Evolutionary conservation across 1,139 yeast species (phyloP).

Genomic region (Suhomyces maxii): DNA sequence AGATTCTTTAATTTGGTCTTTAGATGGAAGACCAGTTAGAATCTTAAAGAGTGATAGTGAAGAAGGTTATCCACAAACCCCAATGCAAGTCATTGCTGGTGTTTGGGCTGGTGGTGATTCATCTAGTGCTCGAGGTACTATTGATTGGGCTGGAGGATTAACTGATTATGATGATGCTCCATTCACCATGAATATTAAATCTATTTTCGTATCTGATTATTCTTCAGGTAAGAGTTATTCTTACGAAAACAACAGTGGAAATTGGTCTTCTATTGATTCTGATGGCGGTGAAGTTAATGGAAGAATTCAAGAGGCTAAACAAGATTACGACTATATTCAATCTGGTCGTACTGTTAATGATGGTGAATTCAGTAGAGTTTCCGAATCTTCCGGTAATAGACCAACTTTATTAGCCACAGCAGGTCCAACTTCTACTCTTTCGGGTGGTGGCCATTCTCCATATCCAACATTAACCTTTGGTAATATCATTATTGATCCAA

Average conservation of each 20-base stretch:
- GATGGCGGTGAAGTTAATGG: constrained; percentile 65
- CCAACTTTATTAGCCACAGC: constrained; percentile 14
- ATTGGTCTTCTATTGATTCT: constrained; percentile 68
- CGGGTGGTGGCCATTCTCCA: constrained; percentile 16
- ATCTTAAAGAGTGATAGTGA: constrained; percentile 50
- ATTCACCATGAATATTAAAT: constrained; percentile 64
- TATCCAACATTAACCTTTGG: constrained; percentile 8
- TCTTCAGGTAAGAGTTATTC: constrained; percentile 72
- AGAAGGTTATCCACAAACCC: constrained; percentile 75
- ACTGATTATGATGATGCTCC: constrained; percentile 68
- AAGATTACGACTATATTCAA: constrained; percentile 46
- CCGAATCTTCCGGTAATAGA: constrained; percentile 1
- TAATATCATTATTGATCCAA: constrained; percentile 3
- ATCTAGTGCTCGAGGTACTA: constrained; percentile 63
- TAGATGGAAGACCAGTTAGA: constrained; percentile 64
- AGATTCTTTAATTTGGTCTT: constrained; percentile 57
- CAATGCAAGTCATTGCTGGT: constrained; percentile 71
- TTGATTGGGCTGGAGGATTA: constrained; percentile 84
- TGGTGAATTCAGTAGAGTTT: constrained; percentile 4
- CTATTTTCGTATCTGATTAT: constrained; percentile 68
- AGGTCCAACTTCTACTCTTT: constrained; percentile 12
- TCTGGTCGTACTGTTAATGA: constrained; percentile 17
- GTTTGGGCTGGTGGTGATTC: constrained; percentile 85
- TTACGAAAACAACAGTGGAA: constrained; percentile 65
- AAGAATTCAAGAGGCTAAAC: constrained; percentile 49